Percentiles rank a stretch among this genome's conserved stretches.
Evolutionary conservation across 805 yeast genomes (phyloP).

Genomic region (Schwanniomyces occidentalis): DNA sequence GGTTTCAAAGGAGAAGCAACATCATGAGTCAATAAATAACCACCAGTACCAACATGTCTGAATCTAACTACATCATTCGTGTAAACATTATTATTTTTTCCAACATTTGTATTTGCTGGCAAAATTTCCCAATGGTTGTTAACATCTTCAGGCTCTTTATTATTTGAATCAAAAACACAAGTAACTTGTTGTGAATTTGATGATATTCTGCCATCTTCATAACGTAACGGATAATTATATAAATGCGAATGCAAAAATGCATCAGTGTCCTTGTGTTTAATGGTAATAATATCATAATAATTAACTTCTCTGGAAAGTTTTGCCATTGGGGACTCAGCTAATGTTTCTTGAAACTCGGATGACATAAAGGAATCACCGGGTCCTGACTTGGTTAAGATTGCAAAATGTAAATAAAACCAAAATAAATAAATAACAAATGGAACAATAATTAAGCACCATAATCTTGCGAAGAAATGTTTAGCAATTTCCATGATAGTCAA

Average conservation of each 20-base stretch:
- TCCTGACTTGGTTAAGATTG: constrained; percentile 79
- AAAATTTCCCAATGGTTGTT: constrained; percentile 87
- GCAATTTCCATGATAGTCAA: constrained; percentile 55
- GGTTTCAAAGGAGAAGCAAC: constrained; percentile 93
- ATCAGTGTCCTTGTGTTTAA: constrained; percentile 78
- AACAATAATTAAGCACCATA: constrained; percentile 65
- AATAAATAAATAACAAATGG: constrained; percentile 82
- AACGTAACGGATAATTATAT: constrained; percentile 79
- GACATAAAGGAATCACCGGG: constrained; percentile 96
- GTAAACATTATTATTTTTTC: constrained; percentile 47
- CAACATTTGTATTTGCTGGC: constrained; percentile 52
- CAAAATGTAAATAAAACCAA: constrained; percentile 93
- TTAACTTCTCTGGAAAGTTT: constrained; percentile 69
- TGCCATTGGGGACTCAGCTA: constrained; percentile 80
- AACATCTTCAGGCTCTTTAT: constrained; percentile 37
- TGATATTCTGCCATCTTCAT: constrained; percentile 94
- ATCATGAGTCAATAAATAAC: constrained; percentile 84
- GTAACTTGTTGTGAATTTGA: constrained; percentile 96
- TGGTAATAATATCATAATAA: constrained; percentile 72
- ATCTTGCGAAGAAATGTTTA: constrained; percentile 75
- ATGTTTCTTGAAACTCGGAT: constrained; percentile 90
- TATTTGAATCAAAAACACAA: constrained; percentile 48
- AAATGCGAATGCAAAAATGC: constrained; percentile 83
- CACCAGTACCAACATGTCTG: constrained; percentile 77
- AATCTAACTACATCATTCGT: constrained; percentile 78